Conservation (phyloP, 2,329 filamentous ascomycete species). For the Pseudofabraea citricarpa region DNA sequence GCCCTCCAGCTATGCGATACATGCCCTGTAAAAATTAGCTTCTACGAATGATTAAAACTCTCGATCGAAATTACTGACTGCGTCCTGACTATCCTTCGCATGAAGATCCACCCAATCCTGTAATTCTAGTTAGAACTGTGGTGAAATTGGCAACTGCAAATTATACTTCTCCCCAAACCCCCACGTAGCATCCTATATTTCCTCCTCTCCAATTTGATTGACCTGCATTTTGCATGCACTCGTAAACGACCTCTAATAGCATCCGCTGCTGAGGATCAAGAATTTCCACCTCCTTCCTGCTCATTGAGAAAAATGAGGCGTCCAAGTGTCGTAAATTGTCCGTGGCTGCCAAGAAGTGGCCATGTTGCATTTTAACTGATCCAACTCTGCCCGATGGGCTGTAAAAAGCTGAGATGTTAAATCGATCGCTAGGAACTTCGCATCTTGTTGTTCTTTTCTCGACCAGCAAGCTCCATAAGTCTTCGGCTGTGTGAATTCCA, state of each 20-base stretch:
- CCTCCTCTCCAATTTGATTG: constrained; percentile 6
- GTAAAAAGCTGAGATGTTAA: constrained; percentile 21
- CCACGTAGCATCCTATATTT: constrained; percentile 9
- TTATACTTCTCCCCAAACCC: constrained; percentile 4
- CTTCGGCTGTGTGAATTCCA: constrained; percentile 17
- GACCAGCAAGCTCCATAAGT: constrained; percentile 28
- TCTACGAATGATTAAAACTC: background rate
- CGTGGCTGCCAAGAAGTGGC: constrained; percentile 23
- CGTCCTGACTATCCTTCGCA: background rate
- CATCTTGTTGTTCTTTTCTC: constrained; percentile 20
- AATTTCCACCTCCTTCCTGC: constrained; percentile 19
- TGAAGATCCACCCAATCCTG: constrained; percentile 6
- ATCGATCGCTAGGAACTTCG: constrained; percentile 24
- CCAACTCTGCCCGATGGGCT: constrained; percentile 10
- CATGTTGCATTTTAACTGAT: constrained; percentile 14
- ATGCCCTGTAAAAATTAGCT: background rate
- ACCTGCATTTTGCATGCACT: constrained; percentile 13
- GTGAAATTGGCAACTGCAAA: background rate
- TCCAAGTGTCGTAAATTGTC: constrained; percentile 24
- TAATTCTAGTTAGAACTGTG: background rate
- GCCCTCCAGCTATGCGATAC: background rate
- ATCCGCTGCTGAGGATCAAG: constrained; percentile 26
- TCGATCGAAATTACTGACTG: background rate
- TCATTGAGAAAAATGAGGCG: constrained; percentile 29
- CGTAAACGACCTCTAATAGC: constrained; percentile 13